Conservation (phyloP, 2,329 filamentous ascomycete species). For the Coleophoma crateriformis region DNA sequence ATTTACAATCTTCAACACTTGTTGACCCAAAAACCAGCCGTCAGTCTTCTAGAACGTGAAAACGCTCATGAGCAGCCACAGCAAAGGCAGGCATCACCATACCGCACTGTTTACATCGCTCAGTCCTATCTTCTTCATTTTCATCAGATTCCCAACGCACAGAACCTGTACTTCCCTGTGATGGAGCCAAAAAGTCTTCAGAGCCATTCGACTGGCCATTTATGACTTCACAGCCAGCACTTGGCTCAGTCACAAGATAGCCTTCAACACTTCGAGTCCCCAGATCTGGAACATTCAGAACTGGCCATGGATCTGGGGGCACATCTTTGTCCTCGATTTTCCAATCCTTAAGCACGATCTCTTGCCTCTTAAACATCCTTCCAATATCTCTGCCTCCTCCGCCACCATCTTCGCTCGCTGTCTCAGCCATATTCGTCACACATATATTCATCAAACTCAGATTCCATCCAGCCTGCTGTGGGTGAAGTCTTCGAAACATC, state of each 20-base stretch:
- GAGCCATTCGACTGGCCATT: slow-evolving; percentile 13
- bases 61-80: slow-evolving; percentile 40
- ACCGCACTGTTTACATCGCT: slow-evolving; percentile 36
- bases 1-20: too few species aligned
- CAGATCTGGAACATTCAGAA: not conserved
- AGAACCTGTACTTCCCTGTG: slow-evolving; percentile 12
- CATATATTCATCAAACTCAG: slow-evolving; percentile 82
- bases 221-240: slow-evolving; percentile 20
- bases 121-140: slow-evolving; percentile 13
- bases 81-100: slow-evolving; percentile 43
- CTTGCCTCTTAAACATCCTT: slow-evolving; percentile 75
- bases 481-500: slow-evolving; percentile 70
- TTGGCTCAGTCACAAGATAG: slow-evolving; percentile 15
- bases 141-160: slow-evolving; percentile 7
- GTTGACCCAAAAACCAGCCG: not conserved
- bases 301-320: slow-evolving; percentile 17
- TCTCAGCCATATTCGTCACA: slow-evolving; percentile 74
- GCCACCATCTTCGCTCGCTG: slow-evolving; percentile 35
- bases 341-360: slow-evolving; percentile 63
- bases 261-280: not conserved
- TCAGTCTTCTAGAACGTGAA: slow-evolving; percentile 28
- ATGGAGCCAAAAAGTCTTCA: slow-evolving; percentile 18
- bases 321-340: slow-evolving; percentile 43
- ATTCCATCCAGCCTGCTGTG: slow-evolving; percentile 62
- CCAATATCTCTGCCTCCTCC: slow-evolving; percentile 70